These are phyloP conservation scores for Amanita subjunquillea DNA, from an alignment of 768 basidiomycete species.

Conservation along the genomic window DNA sequence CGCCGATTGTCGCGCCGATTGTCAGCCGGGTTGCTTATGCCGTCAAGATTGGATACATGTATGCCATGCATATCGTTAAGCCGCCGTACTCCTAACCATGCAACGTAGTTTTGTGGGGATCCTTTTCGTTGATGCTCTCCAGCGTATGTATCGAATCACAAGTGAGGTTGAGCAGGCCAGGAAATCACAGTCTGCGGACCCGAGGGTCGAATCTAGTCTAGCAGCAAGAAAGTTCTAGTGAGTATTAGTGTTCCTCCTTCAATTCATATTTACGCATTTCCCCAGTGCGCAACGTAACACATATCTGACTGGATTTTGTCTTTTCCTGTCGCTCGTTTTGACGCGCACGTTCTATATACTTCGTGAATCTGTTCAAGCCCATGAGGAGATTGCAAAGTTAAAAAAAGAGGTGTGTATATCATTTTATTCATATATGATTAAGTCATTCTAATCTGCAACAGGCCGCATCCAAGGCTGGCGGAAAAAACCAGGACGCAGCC, in stretches of 20 bases:
- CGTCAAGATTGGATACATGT: constrained; percentile 94
- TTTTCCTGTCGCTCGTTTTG: constrained; percentile 93
- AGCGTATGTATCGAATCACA: constrained; percentile 80
- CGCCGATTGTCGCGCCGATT: constrained; percentile 52
- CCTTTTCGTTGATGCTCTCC: constrained; percentile 85
- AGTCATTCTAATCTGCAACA: not conserved
- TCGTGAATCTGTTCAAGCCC: constrained; percentile 82
- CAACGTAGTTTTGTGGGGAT: constrained; percentile 64
- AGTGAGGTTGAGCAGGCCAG: constrained; percentile 66
- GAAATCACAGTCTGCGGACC: constrained; percentile 41
- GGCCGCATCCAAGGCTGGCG: constrained; percentile 10
- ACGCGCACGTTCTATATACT: constrained; percentile 89
- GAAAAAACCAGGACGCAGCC: constrained; percentile 27
- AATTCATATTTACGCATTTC: constrained; percentile 4
- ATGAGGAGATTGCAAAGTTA: constrained; percentile 79
- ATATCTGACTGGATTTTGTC: constrained; percentile 86
- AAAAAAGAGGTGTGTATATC: constrained; percentile 42
- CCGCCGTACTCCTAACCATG: not conserved
- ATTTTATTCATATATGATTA: not conserved
- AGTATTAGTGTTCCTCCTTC: constrained; percentile 15
- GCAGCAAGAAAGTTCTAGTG: constrained; percentile 93
- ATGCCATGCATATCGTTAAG: constrained; percentile 16
- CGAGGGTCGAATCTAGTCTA: constrained; percentile 77
- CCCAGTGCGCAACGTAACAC: constrained; percentile 78
- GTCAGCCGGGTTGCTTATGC: constrained; percentile 84